Evolutionary conservation across 2,329 filamentous ascomycete genomes (phyloP), one percentile per base, ranked within the genome.

Genomic region (Cylindrodendrum hubeiense): DNA sequence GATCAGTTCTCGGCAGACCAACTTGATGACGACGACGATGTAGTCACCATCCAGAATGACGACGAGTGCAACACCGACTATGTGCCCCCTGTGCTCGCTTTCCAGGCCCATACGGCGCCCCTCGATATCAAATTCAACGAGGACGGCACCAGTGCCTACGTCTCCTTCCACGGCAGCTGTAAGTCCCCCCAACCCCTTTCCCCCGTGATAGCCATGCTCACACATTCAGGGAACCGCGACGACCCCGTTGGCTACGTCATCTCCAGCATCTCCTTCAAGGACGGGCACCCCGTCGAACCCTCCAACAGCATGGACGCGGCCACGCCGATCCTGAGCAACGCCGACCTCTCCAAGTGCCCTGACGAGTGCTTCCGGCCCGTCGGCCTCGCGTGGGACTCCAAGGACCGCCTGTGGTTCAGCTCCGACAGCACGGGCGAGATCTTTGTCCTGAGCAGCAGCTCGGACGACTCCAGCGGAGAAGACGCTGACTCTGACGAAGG

Each of bases 151-250:
- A 84, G 82, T 2, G 91, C 90, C 1, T 94, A 87, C 79, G 80
- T 94, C 19, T 83, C 88, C 0, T 93, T 94, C 78, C 91, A 93
- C 76, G 91, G 92, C 15, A 91, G 87, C 77, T 93, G 91, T 90
- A 76, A 78, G 81, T 79, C 21, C 56, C 26, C 37, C 30, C 43
- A 28, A 22, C 24, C 4, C 28, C 22, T 37, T 3, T 2, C 10
- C 15, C 34, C 51, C n/a, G n/a, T n/a, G n/a, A 9, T 39, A 39
- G 5, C 37, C 17, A n/a, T 63, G 56, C 64, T 67, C 15, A 67
- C 55, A 54, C 13, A 17, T 10, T 5, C 46, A 84, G 82, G 80
- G 81, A 78, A 84, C 72, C 79, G 80, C 28, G 73, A 79, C 7
- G 71, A 77, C 13, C 81, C 83, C 1, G 77, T 80, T 1, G 85